Evolutionary conservation across 805 yeast genomes (phyloP), one percentile per base, ranked within the genome.

Genomic region (Metschnikowia corniflorae): DNA sequence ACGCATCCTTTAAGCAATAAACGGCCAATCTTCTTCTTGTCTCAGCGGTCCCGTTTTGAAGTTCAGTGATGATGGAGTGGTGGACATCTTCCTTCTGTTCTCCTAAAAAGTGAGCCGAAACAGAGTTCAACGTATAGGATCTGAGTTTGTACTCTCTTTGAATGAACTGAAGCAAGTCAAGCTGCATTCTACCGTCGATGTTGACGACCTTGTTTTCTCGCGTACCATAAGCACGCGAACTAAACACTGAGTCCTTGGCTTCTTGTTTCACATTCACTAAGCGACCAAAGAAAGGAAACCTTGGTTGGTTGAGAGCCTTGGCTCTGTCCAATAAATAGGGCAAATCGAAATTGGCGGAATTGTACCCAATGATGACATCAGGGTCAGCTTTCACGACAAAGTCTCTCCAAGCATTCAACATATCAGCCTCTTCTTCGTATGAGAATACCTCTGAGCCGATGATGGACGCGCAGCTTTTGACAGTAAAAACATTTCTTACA

Each of bases 21-120:
- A 93, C 97, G 0, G 99, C 99, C 53, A 93, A 70, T 43, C 99
- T 75, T 61, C 97, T 70, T 65, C 99, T 79, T 0, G 97, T 85
- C 51, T 93, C 97, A 18, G 86, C 73, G 20, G 78, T 85, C 29
- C 97, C 97, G 49, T 89, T 86, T 52, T 93, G 97, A 38, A 93
- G 70, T 36, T 86, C 95, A 0, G 98, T 87, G 60, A 93, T 93
- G 47, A 91, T 91, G 3, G 97, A 86, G 58, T 91, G 96, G 44
- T 89, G 97, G 8, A 93, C 99, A 56, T 93, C 99, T 64, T 93
- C 99, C 54, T 93, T 93, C 53, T 93, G 98, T 54, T 94, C 98
- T 18, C 86, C 86, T 49, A 93, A 59, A 54, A 94, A 93, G 53
- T 87, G 87, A 0, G 97, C 94, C 4, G 96, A 86, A 0, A 93